Conservation (phyloP, 202 grass and related monocot genomes). For the Tripidium arundinaceum region DNA sequence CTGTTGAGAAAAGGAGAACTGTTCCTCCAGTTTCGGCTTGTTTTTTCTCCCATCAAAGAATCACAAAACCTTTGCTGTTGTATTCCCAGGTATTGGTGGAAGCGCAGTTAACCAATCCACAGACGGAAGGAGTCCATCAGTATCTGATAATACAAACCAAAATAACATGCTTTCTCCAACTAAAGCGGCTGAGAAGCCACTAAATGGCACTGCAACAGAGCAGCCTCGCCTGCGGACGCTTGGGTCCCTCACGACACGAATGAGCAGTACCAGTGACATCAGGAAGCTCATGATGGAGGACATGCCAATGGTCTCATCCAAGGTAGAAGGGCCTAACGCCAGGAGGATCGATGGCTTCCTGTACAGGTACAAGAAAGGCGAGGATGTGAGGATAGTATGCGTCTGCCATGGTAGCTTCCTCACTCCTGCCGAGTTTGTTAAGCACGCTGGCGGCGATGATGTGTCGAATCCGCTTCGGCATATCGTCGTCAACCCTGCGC, state of each 20-base stretch:
- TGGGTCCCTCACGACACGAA: conserved; percentile 43
- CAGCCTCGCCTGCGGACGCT: conserved; percentile 37
- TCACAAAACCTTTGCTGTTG: background rate
- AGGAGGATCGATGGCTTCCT: conserved; percentile 81
- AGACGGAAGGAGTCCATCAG: conserved; percentile 8
- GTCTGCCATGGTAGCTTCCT: conserved; percentile 90
- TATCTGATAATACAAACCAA: conserved; percentile 35
- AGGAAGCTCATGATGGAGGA: conserved; percentile 74
- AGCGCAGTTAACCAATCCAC: conserved; percentile 18
- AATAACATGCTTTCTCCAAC: conserved; percentile 9
- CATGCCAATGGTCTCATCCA: conserved; percentile 87
- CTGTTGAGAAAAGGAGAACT: background rate
- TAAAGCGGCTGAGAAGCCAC: conserved; percentile 6
- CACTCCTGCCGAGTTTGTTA: conserved; percentile 88
- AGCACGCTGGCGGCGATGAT: conserved; percentile 68
- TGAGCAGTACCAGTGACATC: conserved; percentile 39
- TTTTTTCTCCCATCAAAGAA: background rate
- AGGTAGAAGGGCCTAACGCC: conserved; percentile 54
- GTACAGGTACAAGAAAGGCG: conserved; percentile 70
- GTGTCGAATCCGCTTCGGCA: conserved; percentile 71
- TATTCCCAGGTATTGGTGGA: conserved; percentile 26
- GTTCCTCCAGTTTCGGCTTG: conserved; percentile 4
- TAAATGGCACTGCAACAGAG: background rate
- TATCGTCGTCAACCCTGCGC: conserved; percentile 56
- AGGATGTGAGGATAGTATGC: conserved; percentile 82